phyloP scores from a whole-genome alignment of 495 filamentous ascomycete genomes.

The Poronia punctata region DNA sequence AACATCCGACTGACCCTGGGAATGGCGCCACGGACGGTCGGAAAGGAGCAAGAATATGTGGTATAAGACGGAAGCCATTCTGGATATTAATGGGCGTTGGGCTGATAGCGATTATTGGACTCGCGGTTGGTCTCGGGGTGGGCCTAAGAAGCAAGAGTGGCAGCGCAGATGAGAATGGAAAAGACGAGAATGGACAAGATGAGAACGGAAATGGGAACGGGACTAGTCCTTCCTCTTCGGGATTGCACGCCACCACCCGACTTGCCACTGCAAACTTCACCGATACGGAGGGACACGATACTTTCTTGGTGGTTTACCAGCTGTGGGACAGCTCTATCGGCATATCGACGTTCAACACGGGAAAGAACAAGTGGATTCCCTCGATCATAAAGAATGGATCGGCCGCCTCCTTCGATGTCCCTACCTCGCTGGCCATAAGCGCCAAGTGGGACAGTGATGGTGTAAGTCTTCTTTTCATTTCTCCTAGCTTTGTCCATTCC shows the following conservation, averaged over 20 bases:
- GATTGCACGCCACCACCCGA: constrained; percentile 14
- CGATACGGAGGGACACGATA: constrained; percentile 17
- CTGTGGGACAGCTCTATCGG: constrained; percentile 21
- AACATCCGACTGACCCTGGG: neutral
- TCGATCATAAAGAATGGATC: constrained; percentile 21
- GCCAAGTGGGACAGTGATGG: constrained; percentile 10
- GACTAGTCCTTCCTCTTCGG: too few species aligned
- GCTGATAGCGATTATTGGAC: constrained; percentile 11
- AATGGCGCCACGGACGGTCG: neutral
- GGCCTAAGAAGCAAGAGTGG: constrained; percentile 9
- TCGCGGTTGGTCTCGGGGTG: constrained; percentile 17
- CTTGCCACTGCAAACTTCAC: constrained; percentile 25
- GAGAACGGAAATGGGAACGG: neutral
- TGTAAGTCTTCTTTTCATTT: constrained; percentile 20
- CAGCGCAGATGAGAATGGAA: neutral
- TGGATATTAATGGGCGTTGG: constrained; percentile 14
- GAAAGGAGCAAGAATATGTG: constrained; percentile 16
- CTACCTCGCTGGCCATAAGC: constrained; percentile 17
- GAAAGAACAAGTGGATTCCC: constrained; percentile 16
- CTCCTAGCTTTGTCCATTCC: too few species aligned
- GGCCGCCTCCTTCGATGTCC: constrained; percentile 16
- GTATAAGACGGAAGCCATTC: constrained; percentile 16
- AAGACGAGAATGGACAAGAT: neutral
- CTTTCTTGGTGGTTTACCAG: constrained; percentile 20
- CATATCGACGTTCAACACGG: constrained; percentile 22